A percentile compares a stretch with the other conserved stretches of the same genome.
These are phyloP conservation scores for Chaetomium sp. DNA, from an alignment of 2,329 filamentous ascomycete species.

Conservation along the genomic window DNA sequence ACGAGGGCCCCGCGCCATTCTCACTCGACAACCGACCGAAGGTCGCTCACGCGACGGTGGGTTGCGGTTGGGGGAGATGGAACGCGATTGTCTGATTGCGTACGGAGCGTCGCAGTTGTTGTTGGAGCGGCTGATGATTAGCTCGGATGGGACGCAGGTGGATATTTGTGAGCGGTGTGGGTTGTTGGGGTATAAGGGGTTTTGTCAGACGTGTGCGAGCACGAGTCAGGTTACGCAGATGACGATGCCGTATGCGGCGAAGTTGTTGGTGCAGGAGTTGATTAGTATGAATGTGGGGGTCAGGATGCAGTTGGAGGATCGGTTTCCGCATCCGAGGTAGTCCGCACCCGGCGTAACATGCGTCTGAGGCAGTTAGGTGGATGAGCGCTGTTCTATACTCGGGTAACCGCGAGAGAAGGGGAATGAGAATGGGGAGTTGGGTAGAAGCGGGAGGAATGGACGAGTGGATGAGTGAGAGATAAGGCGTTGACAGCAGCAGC, in stretches of 20 bases:
- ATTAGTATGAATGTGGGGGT: conserved; percentile 99
- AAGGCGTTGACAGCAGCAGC: no score
- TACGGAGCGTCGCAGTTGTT: conserved; percentile 92
- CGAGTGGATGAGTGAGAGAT: neutral
- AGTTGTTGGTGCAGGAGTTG: conserved; percentile 90
- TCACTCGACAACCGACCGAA: conserved; percentile 94
- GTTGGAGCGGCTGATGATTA: conserved; percentile 89
- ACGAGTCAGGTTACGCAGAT: conserved; percentile 81
- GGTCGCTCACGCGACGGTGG: conserved; percentile 89
- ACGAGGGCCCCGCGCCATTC: conserved; percentile 79
- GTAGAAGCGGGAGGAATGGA: neutral
- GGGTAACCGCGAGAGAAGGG: neutral
- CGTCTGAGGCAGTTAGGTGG: no score
- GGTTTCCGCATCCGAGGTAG: conserved; percentile 66
- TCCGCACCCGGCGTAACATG: neutral
- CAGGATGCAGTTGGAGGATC: conserved; percentile 80
- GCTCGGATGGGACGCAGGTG: conserved; percentile 81
- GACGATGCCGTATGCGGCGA: conserved; percentile 96
- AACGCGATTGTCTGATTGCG: conserved; percentile 94
- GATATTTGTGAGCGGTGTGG: conserved; percentile 94
- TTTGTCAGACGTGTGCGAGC: conserved; percentile 87
- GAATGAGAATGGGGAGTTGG: neutral
- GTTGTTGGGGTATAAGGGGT: conserved; percentile 90
- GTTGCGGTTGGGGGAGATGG: conserved; percentile 94
- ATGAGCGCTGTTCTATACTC: no score